Percentiles rank a stretch among this genome's conserved stretches.
phyloP scores from a whole-genome alignment of 371 early-diverging fungal species.

The Mortierella sp. region DNA sequence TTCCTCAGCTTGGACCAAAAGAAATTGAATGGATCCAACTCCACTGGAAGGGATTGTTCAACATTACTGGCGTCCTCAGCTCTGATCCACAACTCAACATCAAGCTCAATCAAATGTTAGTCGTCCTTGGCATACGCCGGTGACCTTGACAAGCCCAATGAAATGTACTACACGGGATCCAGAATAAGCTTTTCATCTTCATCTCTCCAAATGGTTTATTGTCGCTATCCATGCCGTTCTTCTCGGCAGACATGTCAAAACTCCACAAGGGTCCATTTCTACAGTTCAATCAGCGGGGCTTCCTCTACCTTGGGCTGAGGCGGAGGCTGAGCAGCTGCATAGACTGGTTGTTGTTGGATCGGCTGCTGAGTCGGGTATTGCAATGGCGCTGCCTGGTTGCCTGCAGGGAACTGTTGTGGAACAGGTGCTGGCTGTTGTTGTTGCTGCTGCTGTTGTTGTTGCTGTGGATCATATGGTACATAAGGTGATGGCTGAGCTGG shows the following conservation, averaged over 20 bases:
- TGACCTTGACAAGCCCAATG: too few species aligned
- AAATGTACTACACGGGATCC: too few species aligned
- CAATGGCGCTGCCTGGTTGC: not conserved
- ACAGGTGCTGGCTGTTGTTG: conserved; percentile 10
- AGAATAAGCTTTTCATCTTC: too few species aligned
- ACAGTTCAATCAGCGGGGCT: conserved; percentile 8
- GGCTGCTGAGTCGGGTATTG: conserved; percentile 12
- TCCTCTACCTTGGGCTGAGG: conserved; percentile 10
- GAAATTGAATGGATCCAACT: not conserved
- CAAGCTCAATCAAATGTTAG: too few species aligned
- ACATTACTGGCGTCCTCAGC: not conserved
- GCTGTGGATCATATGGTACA: conserved; percentile 18
- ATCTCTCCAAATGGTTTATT: too few species aligned
- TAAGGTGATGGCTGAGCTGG: conserved; percentile 17
- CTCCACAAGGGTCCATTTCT: too few species aligned
- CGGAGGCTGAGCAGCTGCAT: conserved; percentile 1
- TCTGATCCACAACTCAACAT: too few species aligned
- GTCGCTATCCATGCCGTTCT: too few species aligned
- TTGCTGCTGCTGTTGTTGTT: conserved; percentile 18
- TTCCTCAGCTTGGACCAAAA: not conserved
- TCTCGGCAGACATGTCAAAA: too few species aligned
- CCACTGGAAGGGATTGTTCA: not conserved
- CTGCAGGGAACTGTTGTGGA: conserved; percentile 14
- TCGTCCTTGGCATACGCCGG: too few species aligned
- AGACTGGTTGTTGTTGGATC: not conserved